phyloP scores from a whole-genome alignment of 305 asterid species.

The Withania somnifera region DNA sequence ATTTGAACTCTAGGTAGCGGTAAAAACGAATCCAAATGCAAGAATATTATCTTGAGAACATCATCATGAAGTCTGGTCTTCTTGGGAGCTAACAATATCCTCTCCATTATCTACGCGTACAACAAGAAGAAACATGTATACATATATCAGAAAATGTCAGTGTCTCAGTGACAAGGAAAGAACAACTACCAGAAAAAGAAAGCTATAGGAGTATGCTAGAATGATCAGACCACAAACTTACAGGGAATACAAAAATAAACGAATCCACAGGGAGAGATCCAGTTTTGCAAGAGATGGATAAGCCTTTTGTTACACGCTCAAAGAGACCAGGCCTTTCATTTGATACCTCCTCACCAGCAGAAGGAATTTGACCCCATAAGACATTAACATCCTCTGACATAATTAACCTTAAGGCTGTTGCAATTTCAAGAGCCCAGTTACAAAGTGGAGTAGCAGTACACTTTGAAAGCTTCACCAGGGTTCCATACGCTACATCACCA shows the following conservation, averaged over 20 bases:
- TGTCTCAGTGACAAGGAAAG: neutral
- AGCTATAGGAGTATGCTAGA: neutral
- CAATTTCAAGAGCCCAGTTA: constrained; percentile 96
- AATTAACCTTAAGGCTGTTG: constrained; percentile 77
- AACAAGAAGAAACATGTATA: constrained; percentile 2
- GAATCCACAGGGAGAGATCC: constrained; percentile 97
- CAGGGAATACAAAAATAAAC: constrained; percentile 91
- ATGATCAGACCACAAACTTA: constrained; percentile 17
- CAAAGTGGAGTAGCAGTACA: constrained; percentile 81
- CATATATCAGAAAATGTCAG: neutral
- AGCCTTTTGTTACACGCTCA: constrained; percentile 76
- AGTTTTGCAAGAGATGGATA: constrained; percentile 76
- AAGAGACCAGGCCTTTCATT: constrained; percentile 64
- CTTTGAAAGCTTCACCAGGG: constrained; percentile 80
- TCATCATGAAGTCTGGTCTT: constrained; percentile 90
- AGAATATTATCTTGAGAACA: constrained; percentile 75
- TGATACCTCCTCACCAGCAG: constrained; percentile 49
- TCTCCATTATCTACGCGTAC: constrained; percentile 66
- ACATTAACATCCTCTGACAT: constrained; percentile 49
- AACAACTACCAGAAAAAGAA: neutral
- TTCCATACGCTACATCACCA: constrained; percentile 82
- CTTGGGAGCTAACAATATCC: constrained; percentile 73
- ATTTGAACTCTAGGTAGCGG: constrained; percentile 92
- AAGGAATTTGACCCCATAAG: constrained; percentile 61
- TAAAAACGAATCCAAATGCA: constrained; percentile 90